Evolutionary conservation across 1,284 basidiomycete species (phyloP).

Genomic region (Boletus smithii): DNA sequence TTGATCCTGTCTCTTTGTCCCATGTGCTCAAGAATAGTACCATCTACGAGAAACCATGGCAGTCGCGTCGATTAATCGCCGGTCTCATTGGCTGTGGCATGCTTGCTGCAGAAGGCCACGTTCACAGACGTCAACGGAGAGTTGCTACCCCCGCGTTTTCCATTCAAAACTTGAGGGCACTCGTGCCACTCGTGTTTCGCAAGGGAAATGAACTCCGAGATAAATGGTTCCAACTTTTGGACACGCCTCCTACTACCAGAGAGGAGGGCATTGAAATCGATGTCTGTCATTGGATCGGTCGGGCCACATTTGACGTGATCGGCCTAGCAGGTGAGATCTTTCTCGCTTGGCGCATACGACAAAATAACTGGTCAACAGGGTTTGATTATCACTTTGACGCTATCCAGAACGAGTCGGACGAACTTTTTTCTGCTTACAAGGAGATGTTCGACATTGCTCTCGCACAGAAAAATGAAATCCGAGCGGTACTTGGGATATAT

Average conservation of each 20-base stretch:
- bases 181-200: constrained; percentile 66
- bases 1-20: constrained; percentile 68
- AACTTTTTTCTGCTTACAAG: constrained; percentile 72
- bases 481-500: constrained; percentile 54
- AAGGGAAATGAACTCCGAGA: constrained; percentile 64
- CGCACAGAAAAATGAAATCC: constrained; percentile 48
- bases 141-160: constrained; percentile 77
- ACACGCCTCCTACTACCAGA: constrained; percentile 11
- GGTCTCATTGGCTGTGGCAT: constrained; percentile 73
- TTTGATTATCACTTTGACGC: constrained; percentile 80
- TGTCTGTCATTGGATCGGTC: constrained; percentile 69
- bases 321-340: constrained; percentile 58
- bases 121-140: constrained; percentile 72
- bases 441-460: constrained; percentile 76
- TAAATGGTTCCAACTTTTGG: constrained; percentile 52
- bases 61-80: constrained; percentile 68
- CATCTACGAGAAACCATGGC: constrained; percentile 78
- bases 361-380: constrained; percentile 39
- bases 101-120: constrained; percentile 69
- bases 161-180: constrained; percentile 63
- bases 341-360: neutral
- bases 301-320: constrained; percentile 79
- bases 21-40: constrained; percentile 67
- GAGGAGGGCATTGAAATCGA: constrained; percentile 43
- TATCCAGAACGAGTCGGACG: constrained; percentile 69